phyloP scores from a whole-genome alignment of 1,284 basidiomycete species.

The Ceratobasidium sp. region DNA sequence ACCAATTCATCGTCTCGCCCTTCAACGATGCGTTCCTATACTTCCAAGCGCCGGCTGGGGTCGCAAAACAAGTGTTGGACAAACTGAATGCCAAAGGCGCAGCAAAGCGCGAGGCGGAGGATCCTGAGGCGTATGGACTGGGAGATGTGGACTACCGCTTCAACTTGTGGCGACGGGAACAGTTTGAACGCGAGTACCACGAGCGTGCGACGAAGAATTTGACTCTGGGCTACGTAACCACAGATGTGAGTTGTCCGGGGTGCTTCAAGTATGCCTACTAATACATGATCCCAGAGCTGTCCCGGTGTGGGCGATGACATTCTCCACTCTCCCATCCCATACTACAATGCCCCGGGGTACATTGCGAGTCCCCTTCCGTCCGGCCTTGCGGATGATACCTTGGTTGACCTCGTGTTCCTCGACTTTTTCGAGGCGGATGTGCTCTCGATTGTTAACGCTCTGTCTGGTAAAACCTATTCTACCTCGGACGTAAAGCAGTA shows the following conservation, averaged over 20 bases:
- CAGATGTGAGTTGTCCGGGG: constrained; percentile 65
- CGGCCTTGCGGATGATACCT: constrained; percentile 62
- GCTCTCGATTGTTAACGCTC: constrained; percentile 66
- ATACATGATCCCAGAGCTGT: constrained; percentile 65
- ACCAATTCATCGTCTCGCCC: constrained; percentile 74
- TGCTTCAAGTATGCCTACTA: not conserved
- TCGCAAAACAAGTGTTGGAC: constrained; percentile 68
- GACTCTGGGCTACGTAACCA: constrained; percentile 80
- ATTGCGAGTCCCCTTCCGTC: constrained; percentile 67
- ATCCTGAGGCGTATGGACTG: constrained; percentile 60
- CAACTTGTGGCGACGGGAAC: constrained; percentile 41
- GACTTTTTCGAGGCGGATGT: constrained; percentile 71
- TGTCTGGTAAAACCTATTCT: constrained; percentile 64
- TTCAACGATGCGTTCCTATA: constrained; percentile 68
- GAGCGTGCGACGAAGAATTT: constrained; percentile 57
- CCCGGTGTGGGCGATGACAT: constrained; percentile 79
- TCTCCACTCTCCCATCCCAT: constrained; percentile 69
- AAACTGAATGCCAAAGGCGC: constrained; percentile 60
- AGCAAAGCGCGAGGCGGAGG: constrained; percentile 59
- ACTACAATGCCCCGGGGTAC: constrained; percentile 58
- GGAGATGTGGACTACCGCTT: constrained; percentile 45
- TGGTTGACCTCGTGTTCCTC: constrained; percentile 77
- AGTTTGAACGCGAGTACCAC: constrained; percentile 35
- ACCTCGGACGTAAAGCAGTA: constrained; percentile 66
- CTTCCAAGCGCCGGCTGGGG: constrained; percentile 60